A percentile compares a stretch with the other conserved stretches of the same genome.
These are phyloP conservation scores for Capsicum pubescens DNA, from an alignment of 257 asterid genomes.

Conservation along the genomic window DNA sequence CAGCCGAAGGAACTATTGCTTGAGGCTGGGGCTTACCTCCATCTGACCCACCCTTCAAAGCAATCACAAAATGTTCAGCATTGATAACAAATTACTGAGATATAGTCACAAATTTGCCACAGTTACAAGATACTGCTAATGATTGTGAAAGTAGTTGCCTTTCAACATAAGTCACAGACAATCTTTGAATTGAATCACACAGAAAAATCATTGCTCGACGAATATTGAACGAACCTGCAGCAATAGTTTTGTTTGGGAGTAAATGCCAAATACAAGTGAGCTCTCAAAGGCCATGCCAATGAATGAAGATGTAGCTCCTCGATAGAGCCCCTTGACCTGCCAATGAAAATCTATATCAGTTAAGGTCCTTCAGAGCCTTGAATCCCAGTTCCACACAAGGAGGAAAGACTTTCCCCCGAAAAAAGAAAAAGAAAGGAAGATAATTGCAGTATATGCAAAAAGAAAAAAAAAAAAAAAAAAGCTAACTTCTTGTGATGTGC, in stretches of 20 bases:
- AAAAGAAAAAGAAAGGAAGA: background rate
- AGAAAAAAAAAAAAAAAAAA: background rate
- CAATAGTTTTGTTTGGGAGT: slow-evolving; percentile 79
- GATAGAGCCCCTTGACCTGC: slow-evolving; percentile 93
- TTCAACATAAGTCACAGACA: background rate
- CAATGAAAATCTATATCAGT: slow-evolving; percentile 26
- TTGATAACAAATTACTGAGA: background rate
- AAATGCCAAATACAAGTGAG: slow-evolving; percentile 90
- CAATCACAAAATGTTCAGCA: slow-evolving; percentile 22
- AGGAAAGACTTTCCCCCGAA: background rate
- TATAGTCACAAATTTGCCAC: background rate
- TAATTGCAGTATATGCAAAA: background rate
- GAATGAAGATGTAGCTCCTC: slow-evolving; percentile 95
- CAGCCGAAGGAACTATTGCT: slow-evolving; percentile 77
- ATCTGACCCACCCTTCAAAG: slow-evolving; percentile 59
- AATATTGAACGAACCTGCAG: slow-evolving; percentile 64
- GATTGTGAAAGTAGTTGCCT: background rate
- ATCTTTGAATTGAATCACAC: background rate
- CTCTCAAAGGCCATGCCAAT: slow-evolving; percentile 96
- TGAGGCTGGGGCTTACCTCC: slow-evolving; percentile 70
- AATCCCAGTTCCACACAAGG: background rate
- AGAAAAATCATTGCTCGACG: background rate
- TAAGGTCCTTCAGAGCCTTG: background rate
- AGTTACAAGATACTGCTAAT: background rate
- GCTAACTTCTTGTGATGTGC: background rate